Evolutionary conservation across 192 early-diverging fungal species (phyloP).

Genomic region (Backusella mclennaniae): DNA sequence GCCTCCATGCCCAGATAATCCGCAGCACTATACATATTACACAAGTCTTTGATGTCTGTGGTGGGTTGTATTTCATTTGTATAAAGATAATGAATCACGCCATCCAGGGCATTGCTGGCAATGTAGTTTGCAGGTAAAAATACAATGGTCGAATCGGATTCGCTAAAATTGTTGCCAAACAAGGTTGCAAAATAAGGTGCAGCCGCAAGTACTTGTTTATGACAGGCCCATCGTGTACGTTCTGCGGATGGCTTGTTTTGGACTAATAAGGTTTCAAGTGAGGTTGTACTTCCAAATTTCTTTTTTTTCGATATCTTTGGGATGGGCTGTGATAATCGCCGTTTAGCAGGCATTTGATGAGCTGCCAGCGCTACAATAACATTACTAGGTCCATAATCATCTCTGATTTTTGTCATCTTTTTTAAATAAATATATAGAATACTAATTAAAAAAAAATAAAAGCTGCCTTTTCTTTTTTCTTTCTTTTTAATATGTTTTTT

Average conservation of each 20-base stretch:
- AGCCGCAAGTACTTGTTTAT: not conserved
- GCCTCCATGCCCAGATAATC: conserved; percentile 31
- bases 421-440: not conserved
- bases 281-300: not conserved
- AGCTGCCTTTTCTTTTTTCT: not conserved
- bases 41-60: conserved; percentile 4
- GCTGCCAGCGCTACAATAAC: not conserved
- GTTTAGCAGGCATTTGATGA: not conserved
- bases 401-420: not conserved
- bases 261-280: not conserved
- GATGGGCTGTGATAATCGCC: not conserved
- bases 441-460: not conserved
- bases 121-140: conserved; percentile 15
- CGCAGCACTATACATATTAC: conserved; percentile 19
- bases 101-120: not conserved
- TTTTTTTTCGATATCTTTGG: not conserved
- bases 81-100: conserved; percentile 27
- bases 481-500: not conserved
- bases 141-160: conserved; percentile 12
- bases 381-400: conserved; percentile 2
- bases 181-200: conserved; percentile 35
- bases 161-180: conserved; percentile 25
- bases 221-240: conserved; percentile 16
- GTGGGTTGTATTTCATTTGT: not conserved
- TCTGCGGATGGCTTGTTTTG: not conserved